Evolutionary conservation across 2,329 filamentous ascomycete species (phyloP).

Genomic region (Epichloe gansuensis): DNA sequence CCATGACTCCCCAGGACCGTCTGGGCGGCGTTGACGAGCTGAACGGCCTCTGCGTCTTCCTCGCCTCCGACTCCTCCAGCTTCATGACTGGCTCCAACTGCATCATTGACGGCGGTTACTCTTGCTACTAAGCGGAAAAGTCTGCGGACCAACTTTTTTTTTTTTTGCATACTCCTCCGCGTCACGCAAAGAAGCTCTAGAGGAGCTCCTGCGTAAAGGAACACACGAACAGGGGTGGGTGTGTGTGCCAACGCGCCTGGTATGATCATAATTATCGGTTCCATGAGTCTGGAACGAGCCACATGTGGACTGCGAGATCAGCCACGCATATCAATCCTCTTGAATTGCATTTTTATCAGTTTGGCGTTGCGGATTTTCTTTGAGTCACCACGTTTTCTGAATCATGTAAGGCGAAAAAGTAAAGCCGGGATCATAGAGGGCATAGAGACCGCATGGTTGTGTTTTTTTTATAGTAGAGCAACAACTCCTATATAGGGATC

Average conservation of each 20-base stretch:
- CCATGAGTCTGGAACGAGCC: background rate
- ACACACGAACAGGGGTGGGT: too few relatives aligned
- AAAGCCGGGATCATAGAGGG: background rate
- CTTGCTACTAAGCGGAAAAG: constrained; percentile 37
- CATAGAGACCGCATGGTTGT: constrained; percentile 3
- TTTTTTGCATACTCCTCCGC: background rate
- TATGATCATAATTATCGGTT: background rate
- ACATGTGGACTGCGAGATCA: background rate
- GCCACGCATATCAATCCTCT: background rate
- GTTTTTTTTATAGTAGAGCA: background rate
- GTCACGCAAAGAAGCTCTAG: background rate
- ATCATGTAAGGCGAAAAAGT: background rate
- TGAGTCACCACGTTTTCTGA: background rate
- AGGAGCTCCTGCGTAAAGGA: background rate
- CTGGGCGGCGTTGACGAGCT: constrained; percentile 64
- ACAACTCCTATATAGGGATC: background rate
- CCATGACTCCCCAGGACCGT: constrained; percentile 59
- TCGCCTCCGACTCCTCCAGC: constrained; percentile 57
- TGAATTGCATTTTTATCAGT: background rate
- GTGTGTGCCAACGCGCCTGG: background rate
- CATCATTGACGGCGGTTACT: constrained; percentile 60
- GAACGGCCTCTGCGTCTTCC: constrained; percentile 65
- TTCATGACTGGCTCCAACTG: constrained; percentile 73
- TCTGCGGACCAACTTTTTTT: background rate
- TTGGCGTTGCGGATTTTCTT: constrained; percentile 1